Base-by-base conservation (phyloP, 129 eudicot species). In the Kitagawia praeruptora region DNA sequence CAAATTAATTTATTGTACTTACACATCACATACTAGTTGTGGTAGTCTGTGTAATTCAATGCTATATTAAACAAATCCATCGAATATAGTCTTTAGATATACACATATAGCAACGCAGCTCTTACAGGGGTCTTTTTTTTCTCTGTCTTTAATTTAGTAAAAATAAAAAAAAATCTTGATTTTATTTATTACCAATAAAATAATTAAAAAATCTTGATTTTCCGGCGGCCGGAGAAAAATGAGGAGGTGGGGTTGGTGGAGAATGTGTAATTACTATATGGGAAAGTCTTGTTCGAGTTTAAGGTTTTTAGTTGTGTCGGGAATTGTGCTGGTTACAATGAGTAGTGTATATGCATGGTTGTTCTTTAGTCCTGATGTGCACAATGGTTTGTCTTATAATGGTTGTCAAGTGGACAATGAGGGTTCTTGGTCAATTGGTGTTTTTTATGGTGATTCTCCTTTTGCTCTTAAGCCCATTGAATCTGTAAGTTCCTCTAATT, bases 361-460 rank as follows among this genome's bases (percentile, higher is more conserved):
- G n/a, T 71, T 85, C 37, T 53, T 82, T 71, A 69, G 81, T 18
- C 85, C 93, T 41, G 80, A 79, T 81, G 85, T 75, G 48, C 86
- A 69, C 40, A 70, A 76, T 70, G 76, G 79, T 53, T 18, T 80
- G 18, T 53, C 79, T 34, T 53, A 84, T 34, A 13, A 86, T 21
- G 98, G 96, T 4, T 93, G 98, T 78, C 82, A 80, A 70, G 96
- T 86, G 69, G 98, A 93, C 78, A 83, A 78, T 76, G 96, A 93
- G 78, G 97, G 98, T n/a, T 93, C 98, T 8, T 93, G 98, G 98
- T 87, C 96, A 38, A 81, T 93, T 42, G 98, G 98, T 63, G 87
- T 91, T 81, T 93, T 84, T 83, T 91, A 86, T 81, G 98, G 98
- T 23, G 89, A 84, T 71, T 89, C 97, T 28, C 98, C 98, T 4